phyloP scores from a whole-genome alignment of 2,329 filamentous ascomycete genomes.

The Ceratocystis variospora region DNA sequence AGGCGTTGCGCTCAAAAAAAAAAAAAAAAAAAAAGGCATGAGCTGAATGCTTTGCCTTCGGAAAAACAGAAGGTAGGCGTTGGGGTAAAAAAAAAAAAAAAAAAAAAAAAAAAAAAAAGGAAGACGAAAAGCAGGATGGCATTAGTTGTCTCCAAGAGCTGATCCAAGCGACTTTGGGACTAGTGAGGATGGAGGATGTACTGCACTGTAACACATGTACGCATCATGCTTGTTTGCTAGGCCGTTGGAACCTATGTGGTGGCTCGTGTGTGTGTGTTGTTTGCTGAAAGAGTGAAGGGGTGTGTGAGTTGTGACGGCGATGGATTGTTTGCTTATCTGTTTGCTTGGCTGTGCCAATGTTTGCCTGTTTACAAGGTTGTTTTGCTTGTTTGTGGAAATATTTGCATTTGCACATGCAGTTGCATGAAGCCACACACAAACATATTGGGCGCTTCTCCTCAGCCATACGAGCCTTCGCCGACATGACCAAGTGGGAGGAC shows the following conservation, averaged over 20 bases:
- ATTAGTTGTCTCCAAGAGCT: neutral
- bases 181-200: neutral
- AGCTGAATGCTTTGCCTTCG: neutral
- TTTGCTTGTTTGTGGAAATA: neutral
- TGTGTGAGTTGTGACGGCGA: neutral
- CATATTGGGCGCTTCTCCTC: neutral
- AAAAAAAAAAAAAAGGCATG: neutral
- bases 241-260: neutral
- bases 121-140: neutral
- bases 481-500: neutral
- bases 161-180: neutral
- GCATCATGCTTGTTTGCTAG: neutral
- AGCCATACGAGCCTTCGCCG: neutral
- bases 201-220: conserved; percentile 1
- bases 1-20: neutral
- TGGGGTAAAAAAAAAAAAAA: neutral
- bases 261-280: neutral
- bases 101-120: neutral
- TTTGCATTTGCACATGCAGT: neutral
- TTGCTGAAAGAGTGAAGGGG: neutral
- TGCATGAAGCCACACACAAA: neutral
- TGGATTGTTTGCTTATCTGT: conserved; percentile 7
- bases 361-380: neutral
- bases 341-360: neutral
- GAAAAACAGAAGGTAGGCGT: neutral